These are phyloP conservation scores for Pythium sukuiense DNA, from an alignment of 352 stramenopile species.

Conservation along the genomic window DNA sequence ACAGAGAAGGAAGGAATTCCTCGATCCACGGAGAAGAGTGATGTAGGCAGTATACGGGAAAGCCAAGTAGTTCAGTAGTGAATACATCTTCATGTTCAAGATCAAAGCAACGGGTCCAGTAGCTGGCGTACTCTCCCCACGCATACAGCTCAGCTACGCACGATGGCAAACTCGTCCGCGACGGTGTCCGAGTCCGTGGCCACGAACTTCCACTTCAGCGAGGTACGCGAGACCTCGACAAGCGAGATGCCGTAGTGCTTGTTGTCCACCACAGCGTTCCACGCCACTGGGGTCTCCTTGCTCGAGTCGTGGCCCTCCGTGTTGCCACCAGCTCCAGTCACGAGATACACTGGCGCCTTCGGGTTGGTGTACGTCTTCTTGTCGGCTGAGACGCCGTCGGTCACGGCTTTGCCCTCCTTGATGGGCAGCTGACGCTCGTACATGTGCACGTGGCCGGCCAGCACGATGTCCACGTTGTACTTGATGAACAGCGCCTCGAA, in stretches of 20 bases:
- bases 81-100: background rate
- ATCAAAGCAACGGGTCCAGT: background rate
- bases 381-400: constrained; percentile 49
- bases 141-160: background rate
- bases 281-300: constrained; percentile 26
- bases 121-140: no score
- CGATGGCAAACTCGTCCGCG: constrained; percentile 33
- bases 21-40: background rate
- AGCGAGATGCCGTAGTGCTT: constrained; percentile 49
- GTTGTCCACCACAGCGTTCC: constrained; percentile 48
- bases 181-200: constrained; percentile 18
- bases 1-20: background rate
- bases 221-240: constrained; percentile 21
- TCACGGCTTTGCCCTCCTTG: constrained; percentile 37
- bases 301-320: constrained; percentile 40
- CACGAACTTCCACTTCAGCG: constrained; percentile 36
- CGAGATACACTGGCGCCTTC: constrained; percentile 61
- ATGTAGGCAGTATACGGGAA: background rate
- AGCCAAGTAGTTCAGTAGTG: background rate
- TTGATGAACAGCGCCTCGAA: constrained; percentile 87
- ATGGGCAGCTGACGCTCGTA: constrained; percentile 82
- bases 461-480: constrained; percentile 85
- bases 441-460: constrained; percentile 84
- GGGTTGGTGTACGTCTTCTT: constrained; percentile 58
- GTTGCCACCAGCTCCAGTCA: constrained; percentile 63